These are phyloP conservation scores for Cephaloascus fragrans DNA, from an alignment of 805 yeast species.

Conservation along the genomic window DNA sequence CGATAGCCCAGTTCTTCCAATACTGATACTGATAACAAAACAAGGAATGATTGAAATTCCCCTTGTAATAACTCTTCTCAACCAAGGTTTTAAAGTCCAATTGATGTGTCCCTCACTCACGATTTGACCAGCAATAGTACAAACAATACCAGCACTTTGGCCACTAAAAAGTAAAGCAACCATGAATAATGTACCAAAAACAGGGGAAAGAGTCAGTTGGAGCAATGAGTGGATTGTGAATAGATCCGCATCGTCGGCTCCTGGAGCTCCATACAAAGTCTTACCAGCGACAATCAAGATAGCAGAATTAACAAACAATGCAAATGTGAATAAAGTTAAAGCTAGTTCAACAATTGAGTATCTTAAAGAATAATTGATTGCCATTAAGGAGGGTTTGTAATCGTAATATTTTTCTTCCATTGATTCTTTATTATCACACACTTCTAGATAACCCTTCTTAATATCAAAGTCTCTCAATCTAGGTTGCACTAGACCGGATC, in stretches of 20 bases:
- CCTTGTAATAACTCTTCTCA: constrained; percentile 70
- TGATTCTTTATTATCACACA: constrained; percentile 9
- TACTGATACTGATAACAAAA: constrained; percentile 54
- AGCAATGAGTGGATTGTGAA: constrained; percentile 67
- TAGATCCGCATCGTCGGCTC: constrained; percentile 71
- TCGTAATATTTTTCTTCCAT: constrained; percentile 18
- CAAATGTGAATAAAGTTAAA: constrained; percentile 65
- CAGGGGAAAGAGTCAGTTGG: constrained; percentile 50
- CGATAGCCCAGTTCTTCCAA: constrained; percentile 67
- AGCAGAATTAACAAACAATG: constrained; percentile 79
- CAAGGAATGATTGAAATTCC: constrained; percentile 77
- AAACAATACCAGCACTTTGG: constrained; percentile 84
- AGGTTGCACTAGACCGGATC: constrained; percentile 40
- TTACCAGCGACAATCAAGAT: constrained; percentile 78
- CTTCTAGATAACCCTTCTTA: constrained; percentile 18
- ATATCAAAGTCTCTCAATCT: constrained; percentile 36
- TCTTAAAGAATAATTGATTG: constrained; percentile 62
- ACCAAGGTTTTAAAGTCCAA: constrained; percentile 77
- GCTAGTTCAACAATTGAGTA: constrained; percentile 67
- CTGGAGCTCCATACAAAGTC: constrained; percentile 60
- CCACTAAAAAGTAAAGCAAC: constrained; percentile 79
- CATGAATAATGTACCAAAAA: constrained; percentile 79
- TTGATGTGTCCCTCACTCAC: constrained; percentile 85
- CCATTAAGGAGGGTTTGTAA: constrained; percentile 64
- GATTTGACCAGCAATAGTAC: constrained; percentile 90